A percentile compares a stretch with the other conserved stretches of the same genome.
These are phyloP conservation scores for Eleusine indica DNA, from an alignment of 176 grass and related monocot species.

Conservation along the genomic window DNA sequence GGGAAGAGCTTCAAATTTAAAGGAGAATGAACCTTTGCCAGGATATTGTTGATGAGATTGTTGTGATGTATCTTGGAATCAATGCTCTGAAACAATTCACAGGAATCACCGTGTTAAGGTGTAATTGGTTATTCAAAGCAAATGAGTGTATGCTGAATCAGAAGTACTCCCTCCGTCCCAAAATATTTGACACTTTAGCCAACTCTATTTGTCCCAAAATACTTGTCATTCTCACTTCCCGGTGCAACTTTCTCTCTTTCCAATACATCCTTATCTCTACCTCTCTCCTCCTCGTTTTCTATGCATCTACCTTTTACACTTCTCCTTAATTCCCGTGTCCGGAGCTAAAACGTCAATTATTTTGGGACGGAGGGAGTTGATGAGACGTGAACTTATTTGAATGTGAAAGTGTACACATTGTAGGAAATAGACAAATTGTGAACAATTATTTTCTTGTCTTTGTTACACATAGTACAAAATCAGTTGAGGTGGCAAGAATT, in stretches of 20 bases:
- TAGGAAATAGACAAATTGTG: background rate
- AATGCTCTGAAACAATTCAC: conserved; percentile 74
- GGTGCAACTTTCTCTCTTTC: no score
- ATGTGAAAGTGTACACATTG: background rate
- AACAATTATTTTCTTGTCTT: background rate
- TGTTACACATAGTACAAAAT: background rate
- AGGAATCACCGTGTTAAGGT: conserved; percentile 6
- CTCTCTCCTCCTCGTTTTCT: no score
- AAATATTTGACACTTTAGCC: no score
- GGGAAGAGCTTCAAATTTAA: conserved; percentile 36
- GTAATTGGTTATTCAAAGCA: conserved; percentile 7
- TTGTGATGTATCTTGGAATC: conserved; percentile 99
- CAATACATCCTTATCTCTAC: no score
- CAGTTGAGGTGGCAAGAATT: no score
- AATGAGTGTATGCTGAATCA: background rate
- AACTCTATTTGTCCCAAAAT: no score
- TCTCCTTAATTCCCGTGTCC: no score
- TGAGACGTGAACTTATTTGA: background rate
- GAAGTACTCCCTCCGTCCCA: background rate
- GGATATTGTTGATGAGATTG: conserved; percentile 99
- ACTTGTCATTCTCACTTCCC: no score
- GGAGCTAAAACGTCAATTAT: no score
- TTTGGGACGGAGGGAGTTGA: background rate
- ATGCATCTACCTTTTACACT: no score
- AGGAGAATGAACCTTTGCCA: conserved; percentile 84